Evolutionary conservation across 805 yeast species (phyloP), one percentile per base, ranked within the genome.

Genomic region (Citeromyces matritensis): DNA sequence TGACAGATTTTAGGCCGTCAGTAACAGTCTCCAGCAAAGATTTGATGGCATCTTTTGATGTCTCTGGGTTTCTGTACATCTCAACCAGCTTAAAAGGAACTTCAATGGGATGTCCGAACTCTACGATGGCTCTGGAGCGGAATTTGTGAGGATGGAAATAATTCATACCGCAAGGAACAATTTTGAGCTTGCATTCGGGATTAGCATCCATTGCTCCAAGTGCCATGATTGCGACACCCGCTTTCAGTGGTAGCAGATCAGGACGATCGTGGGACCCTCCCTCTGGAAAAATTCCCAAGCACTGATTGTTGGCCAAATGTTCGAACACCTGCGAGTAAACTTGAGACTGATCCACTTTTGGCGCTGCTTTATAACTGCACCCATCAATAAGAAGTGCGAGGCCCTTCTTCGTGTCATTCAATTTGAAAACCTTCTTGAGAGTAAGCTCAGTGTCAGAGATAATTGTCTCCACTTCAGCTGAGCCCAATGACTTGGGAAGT

Each of bases 211-310:
- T 70, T 7, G 97, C 91, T 6, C 97, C 98, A 21, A 91, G 61
- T 0, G 97, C 98, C 97, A 88, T 91, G 35, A 88, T 80, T 3
- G 95, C 95, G 6, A 91, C 96, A 39, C 98, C 98, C 1, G 97
- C 95, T 49, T 91, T 88, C 42, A 88, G 60, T 0, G 98, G 98
- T 31, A 88, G 63, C 42, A 88, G 55, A 39, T 84, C 93, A 0
- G 97, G 75, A 41, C 98, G 65, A 51, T 88, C 98, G 47, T 88
- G 98, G 9, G 95, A 84, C 1, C 98, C 98, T 36, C 98, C 98
- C 59, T 91, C 98, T 6, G 98, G 96, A 58, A 85, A 91, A 29
- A 91, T 82, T 8, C 97, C 97, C 24, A 91, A 56, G 39, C 93
- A 82, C 35, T 81, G 72, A 27, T 91, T 85, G 36, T 71, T 65